Percentiles rank a stretch among this genome's conserved stretches.
These are phyloP conservation scores for Erysimum cheiranthoides DNA, from an alignment of 345 rosid species.

Conservation along the genomic window DNA sequence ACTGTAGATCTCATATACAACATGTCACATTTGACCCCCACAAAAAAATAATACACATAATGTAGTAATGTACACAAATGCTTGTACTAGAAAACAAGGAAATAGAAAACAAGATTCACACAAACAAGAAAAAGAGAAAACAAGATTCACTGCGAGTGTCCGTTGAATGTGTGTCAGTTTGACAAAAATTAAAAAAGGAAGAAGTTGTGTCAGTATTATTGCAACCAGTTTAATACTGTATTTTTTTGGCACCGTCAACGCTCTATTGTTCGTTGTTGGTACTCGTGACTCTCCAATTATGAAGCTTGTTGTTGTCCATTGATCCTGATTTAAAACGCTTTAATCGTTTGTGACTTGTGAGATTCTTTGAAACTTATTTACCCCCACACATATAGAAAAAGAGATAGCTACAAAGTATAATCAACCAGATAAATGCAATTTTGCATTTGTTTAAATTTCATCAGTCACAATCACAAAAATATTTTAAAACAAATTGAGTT, in stretches of 20 bases:
- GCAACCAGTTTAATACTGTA: neutral
- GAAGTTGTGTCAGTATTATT: conserved; percentile 27
- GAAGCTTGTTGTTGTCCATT: conserved; percentile 7
- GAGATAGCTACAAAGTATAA: neutral
- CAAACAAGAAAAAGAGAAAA: neutral
- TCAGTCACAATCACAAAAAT: conserved; percentile 14
- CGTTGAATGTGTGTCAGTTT: conserved; percentile 27
- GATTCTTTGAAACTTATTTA: neutral
- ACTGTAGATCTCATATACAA: too few species aligned
- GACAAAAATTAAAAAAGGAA: neutral
- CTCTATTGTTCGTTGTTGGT: neutral
- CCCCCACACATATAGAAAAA: conserved; percentile 5
- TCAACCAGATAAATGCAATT: neutral
- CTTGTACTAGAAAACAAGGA: neutral
- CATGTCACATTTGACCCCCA: too few species aligned
- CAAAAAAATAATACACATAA: too few species aligned
- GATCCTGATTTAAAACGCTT: neutral
- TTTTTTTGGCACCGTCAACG: conserved; percentile 4
- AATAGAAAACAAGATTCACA: neutral
- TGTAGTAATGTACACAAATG: neutral
- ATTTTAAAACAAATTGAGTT: neutral
- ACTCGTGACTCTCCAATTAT: conserved; percentile 18
- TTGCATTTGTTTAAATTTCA: neutral
- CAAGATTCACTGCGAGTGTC: conserved; percentile 3
- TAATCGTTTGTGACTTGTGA: neutral